A percentile compares a stretch with the other conserved stretches of the same genome.
Conservation (phyloP, 2,329 filamentous ascomycete species). For the Paraconiothyrium sp. region DNA sequence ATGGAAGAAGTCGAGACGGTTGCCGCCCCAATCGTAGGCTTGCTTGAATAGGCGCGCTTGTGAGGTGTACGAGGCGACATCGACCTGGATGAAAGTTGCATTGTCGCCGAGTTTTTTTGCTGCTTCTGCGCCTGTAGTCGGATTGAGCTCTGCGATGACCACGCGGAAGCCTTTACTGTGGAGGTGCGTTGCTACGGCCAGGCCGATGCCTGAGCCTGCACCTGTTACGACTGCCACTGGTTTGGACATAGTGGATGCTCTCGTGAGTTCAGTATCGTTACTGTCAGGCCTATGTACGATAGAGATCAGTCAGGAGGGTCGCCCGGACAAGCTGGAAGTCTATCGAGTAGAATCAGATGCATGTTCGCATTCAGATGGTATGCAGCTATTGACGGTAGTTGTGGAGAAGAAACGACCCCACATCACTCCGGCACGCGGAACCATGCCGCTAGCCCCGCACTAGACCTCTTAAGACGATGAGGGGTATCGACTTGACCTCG, state of each 20-base stretch:
- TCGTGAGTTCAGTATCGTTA: background rate
- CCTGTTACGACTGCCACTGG: slow-evolving; percentile 58
- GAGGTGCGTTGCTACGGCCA: slow-evolving; percentile 55
- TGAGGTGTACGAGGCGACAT: slow-evolving; percentile 52
- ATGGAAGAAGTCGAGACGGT: slow-evolving; percentile 54
- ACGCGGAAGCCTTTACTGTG: slow-evolving; percentile 51
- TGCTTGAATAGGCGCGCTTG: slow-evolving; percentile 52
- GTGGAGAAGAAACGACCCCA: slow-evolving; percentile 25
- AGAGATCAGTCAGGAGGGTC: background rate
- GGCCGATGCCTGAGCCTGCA: slow-evolving; percentile 57
- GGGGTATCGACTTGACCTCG: slow-evolving; percentile 17
- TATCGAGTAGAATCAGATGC: background rate
- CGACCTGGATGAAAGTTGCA: slow-evolving; percentile 49
- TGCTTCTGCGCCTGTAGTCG: slow-evolving; percentile 36
- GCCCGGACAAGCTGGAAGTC: background rate
- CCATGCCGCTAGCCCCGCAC: slow-evolving; percentile 20
- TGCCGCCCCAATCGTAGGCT: slow-evolving; percentile 55
- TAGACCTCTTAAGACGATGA: slow-evolving; percentile 16
- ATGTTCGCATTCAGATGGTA: slow-evolving; percentile 9
- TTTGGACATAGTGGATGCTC: slow-evolving; percentile 41
- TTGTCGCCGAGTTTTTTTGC: slow-evolving; percentile 37
- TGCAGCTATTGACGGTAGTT: slow-evolving; percentile 12
- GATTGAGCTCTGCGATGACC: slow-evolving; percentile 57
- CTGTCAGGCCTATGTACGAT: background rate
- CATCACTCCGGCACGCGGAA: slow-evolving; percentile 17